These are phyloP conservation scores for Apocynum venetum DNA, from an alignment of 257 asterid species.

Conservation along the genomic window DNA sequence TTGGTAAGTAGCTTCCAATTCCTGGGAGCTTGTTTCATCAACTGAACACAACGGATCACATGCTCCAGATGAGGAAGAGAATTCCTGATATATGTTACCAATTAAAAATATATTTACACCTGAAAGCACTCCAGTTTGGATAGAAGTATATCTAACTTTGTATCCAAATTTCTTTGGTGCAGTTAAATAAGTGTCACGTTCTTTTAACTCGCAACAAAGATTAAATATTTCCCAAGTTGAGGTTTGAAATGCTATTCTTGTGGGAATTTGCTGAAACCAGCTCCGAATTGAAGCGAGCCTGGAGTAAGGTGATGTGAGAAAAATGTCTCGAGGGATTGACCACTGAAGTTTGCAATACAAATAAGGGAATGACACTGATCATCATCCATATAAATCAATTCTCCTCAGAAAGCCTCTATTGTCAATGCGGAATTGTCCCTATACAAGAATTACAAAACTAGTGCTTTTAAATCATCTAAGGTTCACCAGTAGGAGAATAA, in stretches of 20 bases:
- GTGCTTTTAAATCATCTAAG: neutral
- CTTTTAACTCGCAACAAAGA: neutral
- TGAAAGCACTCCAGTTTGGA: neutral
- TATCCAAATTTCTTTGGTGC: neutral
- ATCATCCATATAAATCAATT: neutral
- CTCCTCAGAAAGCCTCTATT: neutral
- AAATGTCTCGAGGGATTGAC: neutral
- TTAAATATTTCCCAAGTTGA: neutral
- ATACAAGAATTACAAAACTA: neutral
- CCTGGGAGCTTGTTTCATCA: constrained; percentile 79
- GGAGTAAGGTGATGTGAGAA: neutral
- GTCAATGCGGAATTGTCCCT: neutral
- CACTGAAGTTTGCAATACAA: neutral
- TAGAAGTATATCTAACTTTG: neutral
- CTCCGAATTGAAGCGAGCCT: neutral
- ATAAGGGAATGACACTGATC: neutral
- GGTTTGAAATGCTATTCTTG: neutral
- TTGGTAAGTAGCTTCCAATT: constrained; percentile 58
- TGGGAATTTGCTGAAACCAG: constrained; percentile 1
- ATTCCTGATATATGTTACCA: constrained; percentile 31
- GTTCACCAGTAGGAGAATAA: neutral
- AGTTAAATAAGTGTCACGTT: neutral
- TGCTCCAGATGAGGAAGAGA: constrained; percentile 46
- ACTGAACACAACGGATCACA: constrained; percentile 96
- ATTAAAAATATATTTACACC: neutral